Base-by-base conservation (phyloP, 2,329 filamentous ascomycete species). In the Hymenoscyphus salicellus region DNA sequence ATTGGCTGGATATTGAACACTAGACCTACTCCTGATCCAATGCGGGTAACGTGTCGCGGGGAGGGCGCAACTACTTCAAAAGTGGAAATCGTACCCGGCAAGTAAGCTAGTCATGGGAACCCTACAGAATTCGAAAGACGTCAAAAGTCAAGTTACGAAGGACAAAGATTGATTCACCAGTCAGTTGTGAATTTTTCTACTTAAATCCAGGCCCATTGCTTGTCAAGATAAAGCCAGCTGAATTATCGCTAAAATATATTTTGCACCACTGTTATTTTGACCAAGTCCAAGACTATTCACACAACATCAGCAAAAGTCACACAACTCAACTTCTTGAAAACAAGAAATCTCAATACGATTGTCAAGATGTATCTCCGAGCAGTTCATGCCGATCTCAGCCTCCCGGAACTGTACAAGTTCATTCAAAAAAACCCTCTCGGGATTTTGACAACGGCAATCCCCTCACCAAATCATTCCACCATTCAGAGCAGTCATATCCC, bases 401-500 rank as follows among this genome's bases (percentile, higher is more conserved):
- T 85, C 62, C 75, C 78, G 0, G 75, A 77, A 2, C 80, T 90
- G 26, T 82, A 82, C 38, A 75, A 82, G 62, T 78, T 90, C 60
- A 85, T 90, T 70, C 79, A 79, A 23, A 79, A 83, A 16, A 84
- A 88, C 70, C 85, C 87, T 0, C 78, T 90, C 0, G 87, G 87
- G 0, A 78, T 89, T 16, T 71, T 90, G 7, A 89, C 85, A 8
- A 89, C 87, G 0, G 85, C 84, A 5, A 84, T 90, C 55, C 71
- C 76, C 0, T 87, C 84, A 0, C 55, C 76, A 10, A 73, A 71
- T 0, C 77, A 81, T 68, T 81, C 82, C 0, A 77, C 83, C 16
- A 79, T 89, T 4, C 86, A 87, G 69, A 81, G 79, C 60, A 86
- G 79, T 61, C 86, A 89, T 69, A 83, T 89, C 20, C 86, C 86